Percentiles rank a stretch among this genome's conserved stretches.
Evolutionary conservation across 1,284 basidiomycete genomes (phyloP).

Genomic region (Polyporus tsugae): DNA sequence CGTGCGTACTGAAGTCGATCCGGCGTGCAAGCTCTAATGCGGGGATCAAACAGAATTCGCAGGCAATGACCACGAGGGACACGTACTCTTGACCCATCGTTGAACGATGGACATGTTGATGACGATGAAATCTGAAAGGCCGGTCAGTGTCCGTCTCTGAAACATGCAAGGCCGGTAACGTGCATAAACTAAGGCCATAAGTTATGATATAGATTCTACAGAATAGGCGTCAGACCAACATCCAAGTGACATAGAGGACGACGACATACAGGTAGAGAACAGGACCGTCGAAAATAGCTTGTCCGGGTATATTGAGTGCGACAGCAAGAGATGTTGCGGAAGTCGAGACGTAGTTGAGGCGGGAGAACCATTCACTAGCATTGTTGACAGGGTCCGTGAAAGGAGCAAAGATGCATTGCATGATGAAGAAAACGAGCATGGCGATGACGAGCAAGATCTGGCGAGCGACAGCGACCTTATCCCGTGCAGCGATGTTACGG

Average conservation of each 20-base stretch:
- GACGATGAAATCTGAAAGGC: conserved; percentile 66
- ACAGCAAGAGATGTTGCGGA: conserved; percentile 68
- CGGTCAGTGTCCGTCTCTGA: conserved; percentile 11
- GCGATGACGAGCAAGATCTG: conserved; percentile 71
- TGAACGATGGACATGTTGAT: conserved; percentile 62
- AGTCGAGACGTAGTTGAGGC: conserved; percentile 75
- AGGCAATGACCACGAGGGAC: neutral
- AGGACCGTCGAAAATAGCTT: conserved; percentile 61
- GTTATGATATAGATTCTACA: conserved; percentile 70
- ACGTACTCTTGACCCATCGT: conserved; percentile 64
- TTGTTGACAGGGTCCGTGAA: conserved; percentile 81
- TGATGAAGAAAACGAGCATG: conserved; percentile 66
- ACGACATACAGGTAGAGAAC: conserved; percentile 67
- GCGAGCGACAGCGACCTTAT: conserved; percentile 63
- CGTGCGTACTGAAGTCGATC: conserved; percentile 75
- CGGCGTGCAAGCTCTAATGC: conserved; percentile 62
- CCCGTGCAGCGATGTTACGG: conserved; percentile 55
- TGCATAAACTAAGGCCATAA: conserved; percentile 72
- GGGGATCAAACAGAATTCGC: conserved; percentile 14
- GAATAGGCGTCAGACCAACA: neutral
- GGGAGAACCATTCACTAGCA: conserved; percentile 78
- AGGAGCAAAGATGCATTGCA: conserved; percentile 69
- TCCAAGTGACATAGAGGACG: neutral
- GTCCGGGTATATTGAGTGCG: conserved; percentile 62
- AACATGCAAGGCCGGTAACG: conserved; percentile 36